These are phyloP conservation scores for Jatropha multifida DNA, from an alignment of 441 rosid genomes.

Conservation along the genomic window DNA sequence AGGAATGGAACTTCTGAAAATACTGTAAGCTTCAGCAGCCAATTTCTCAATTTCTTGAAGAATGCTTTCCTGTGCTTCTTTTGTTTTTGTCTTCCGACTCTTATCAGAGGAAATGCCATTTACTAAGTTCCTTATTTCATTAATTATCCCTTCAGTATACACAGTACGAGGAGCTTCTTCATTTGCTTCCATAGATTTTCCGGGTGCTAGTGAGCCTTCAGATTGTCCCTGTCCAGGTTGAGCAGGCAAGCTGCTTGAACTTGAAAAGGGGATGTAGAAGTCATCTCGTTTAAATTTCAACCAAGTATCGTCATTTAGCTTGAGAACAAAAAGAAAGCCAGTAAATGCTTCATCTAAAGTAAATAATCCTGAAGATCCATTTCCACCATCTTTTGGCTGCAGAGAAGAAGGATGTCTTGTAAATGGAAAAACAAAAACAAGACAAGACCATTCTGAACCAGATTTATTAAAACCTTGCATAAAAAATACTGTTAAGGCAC, in stretches of 20 bases:
- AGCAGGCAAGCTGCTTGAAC: slow-evolving; percentile 39
- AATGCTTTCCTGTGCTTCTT: slow-evolving; percentile 78
- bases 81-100: slow-evolving; percentile 50
- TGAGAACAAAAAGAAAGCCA: slow-evolving; percentile 88
- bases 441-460: slow-evolving; percentile 14
- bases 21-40: slow-evolving; percentile 98
- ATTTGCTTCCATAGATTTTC: slow-evolving; percentile 33
- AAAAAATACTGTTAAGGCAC: not conserved
- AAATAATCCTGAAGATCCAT: slow-evolving; percentile 60
- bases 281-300: slow-evolving; percentile 66
- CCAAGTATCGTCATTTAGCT: slow-evolving; percentile 70
- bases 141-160: slow-evolving; percentile 63
- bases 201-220: slow-evolving; percentile 34
- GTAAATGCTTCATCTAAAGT: slow-evolving; percentile 56
- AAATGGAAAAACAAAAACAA: slow-evolving; percentile 24
- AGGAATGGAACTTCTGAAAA: slow-evolving; percentile 71
- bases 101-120: slow-evolving; percentile 62
- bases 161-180: slow-evolving; percentile 43
- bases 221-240: slow-evolving; percentile 32
- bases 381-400: slow-evolving; percentile 68
- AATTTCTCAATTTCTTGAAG: slow-evolving; percentile 93
- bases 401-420: slow-evolving; percentile 27
- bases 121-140: slow-evolving; percentile 76
- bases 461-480: not conserved
- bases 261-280: slow-evolving; percentile 71